These are phyloP conservation scores for Bidens hawaiensis DNA, from an alignment of 140 eudicot genomes.

Conservation along the genomic window DNA sequence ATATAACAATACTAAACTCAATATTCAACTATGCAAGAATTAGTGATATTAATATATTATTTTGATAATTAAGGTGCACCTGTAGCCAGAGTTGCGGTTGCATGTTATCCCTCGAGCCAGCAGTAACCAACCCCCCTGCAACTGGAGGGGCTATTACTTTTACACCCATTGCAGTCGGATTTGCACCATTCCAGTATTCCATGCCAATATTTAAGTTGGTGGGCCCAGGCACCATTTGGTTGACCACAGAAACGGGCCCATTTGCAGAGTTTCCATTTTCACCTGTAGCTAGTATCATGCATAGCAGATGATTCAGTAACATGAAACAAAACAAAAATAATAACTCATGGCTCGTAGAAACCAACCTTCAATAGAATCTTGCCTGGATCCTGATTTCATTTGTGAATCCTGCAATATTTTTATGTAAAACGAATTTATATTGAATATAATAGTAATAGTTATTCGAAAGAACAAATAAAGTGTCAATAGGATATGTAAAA, in stretches of 20 bases:
- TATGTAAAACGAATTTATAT: background rate
- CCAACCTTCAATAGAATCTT: constrained; percentile 74
- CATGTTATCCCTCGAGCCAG: constrained; percentile 71
- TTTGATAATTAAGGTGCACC: constrained; percentile 31
- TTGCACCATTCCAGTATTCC: constrained; percentile 92
- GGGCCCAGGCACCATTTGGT: constrained; percentile 71
- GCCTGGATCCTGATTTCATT: constrained; percentile 63
- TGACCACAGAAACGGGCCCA: constrained; percentile 61
- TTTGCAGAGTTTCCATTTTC: constrained; percentile 76
- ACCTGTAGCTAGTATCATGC: constrained; percentile 36
- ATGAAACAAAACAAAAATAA: background rate
- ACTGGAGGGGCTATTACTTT: constrained; percentile 58
- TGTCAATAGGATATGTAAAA: background rate
- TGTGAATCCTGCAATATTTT: constrained; percentile 36
- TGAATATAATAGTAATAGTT: background rate
- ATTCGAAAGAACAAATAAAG: background rate
- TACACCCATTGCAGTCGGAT: constrained; percentile 70
- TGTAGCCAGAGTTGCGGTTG: constrained; percentile 87
- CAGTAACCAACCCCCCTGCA: constrained; percentile 55
- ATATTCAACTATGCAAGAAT: background rate
- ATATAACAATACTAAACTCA: background rate
- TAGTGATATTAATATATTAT: background rate
- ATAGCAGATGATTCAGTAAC: constrained; percentile 20
- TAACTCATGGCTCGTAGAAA: background rate
- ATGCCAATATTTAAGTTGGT: constrained; percentile 93